Evolutionary conservation across 139 green algal species (phyloP).

Genomic region (Ulvella scutata): DNA sequence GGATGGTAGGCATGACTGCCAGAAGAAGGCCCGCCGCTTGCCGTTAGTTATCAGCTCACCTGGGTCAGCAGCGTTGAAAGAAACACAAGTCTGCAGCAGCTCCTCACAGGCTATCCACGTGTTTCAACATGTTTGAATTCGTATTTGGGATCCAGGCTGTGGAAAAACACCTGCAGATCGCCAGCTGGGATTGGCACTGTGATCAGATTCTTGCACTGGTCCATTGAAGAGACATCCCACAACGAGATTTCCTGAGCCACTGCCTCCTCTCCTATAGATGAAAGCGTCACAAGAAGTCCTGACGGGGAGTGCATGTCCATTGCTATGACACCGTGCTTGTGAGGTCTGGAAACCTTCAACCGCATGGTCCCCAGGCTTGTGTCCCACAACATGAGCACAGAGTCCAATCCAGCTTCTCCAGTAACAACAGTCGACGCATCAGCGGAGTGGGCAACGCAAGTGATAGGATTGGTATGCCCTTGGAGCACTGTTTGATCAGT

Average conservation of each 20-base stretch:
- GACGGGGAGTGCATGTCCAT: slow-evolving; percentile 29
- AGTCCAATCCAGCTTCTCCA: slow-evolving; percentile 40
- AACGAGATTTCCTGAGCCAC: slow-evolving; percentile 17
- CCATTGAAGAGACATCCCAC: slow-evolving; percentile 25
- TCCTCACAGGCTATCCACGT: neutral
- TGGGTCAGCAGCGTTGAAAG: slow-evolving; percentile 36
- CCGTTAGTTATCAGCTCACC: slow-evolving; percentile 52
- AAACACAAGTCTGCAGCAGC: slow-evolving; percentile 22
- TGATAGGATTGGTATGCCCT: slow-evolving; percentile 54
- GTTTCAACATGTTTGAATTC: neutral
- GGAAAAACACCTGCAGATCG: slow-evolving; percentile 19
- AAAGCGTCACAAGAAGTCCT: neutral
- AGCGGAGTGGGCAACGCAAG: slow-evolving; percentile 23
- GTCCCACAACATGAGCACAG: slow-evolving; percentile 56
- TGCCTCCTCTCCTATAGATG: neutral
- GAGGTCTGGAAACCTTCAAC: slow-evolving; percentile 23
- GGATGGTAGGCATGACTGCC: slow-evolving; percentile 15
- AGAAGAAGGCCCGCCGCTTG: slow-evolving; percentile 42
- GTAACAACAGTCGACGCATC: slow-evolving; percentile 39
- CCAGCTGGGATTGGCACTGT: slow-evolving; percentile 24
- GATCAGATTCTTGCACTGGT: slow-evolving; percentile 5
- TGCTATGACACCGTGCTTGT: slow-evolving; percentile 26
- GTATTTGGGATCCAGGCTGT: neutral
- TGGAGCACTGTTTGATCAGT: slow-evolving; percentile 19
- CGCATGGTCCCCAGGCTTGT: slow-evolving; percentile 21